Conservation (phyloP, 306 rosid genomes). For the Cercis canadensis region DNA sequence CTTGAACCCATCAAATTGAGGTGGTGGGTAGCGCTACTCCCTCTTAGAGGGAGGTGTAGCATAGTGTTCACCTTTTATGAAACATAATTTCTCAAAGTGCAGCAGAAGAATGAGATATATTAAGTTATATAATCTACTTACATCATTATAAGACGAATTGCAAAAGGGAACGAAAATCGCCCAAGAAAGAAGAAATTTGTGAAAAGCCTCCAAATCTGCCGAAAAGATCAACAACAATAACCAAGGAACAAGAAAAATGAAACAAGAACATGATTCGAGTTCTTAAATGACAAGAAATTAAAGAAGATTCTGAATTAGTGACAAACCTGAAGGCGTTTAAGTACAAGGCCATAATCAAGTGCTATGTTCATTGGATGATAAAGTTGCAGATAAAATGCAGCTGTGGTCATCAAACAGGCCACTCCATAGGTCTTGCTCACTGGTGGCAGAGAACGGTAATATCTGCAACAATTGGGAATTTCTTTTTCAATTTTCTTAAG, state of each 20-base stretch:
- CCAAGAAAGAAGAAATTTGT: conserved; percentile 84
- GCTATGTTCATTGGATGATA: conserved; percentile 34
- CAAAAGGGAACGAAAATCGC: conserved; percentile 64
- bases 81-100: background rate
- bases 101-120: background rate
- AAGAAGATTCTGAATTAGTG: background rate
- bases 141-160: conserved; percentile 61
- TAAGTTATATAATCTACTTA: conserved; percentile 33
- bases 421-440: conserved; percentile 79
- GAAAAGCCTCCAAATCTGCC: conserved; percentile 74
- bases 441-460: conserved; percentile 71
- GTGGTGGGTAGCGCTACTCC: too few relatives aligned
- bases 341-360: conserved; percentile 47
- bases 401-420: conserved; percentile 67
- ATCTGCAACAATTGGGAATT: conserved; percentile 45
- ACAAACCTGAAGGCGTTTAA: conserved; percentile 65
- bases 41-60: too few relatives aligned
- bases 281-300: background rate
- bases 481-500: background rate
- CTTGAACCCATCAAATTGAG: too few relatives aligned
- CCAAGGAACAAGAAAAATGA: conserved; percentile 8
- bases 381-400: conserved; percentile 56
- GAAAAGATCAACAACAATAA: conserved; percentile 14
- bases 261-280: background rate
- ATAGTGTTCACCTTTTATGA: too few relatives aligned